A percentile compares a stretch with the other conserved stretches of the same genome.
Conservation (phyloP, 2,329 filamentous ascomycete genomes). For the Aspergillaceae sp. region DNA sequence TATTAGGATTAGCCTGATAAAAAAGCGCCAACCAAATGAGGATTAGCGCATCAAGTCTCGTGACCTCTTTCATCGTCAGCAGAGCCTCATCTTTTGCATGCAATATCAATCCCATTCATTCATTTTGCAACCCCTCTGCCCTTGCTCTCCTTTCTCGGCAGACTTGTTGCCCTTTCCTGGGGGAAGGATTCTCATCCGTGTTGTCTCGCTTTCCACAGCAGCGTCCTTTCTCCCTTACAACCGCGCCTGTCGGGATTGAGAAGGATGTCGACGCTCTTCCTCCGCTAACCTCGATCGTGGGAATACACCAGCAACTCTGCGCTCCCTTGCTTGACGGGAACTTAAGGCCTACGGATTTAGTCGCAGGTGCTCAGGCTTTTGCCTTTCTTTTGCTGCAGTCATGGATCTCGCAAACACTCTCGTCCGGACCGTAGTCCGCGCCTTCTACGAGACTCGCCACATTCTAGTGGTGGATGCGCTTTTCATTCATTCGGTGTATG, state of each 20-base stretch:
- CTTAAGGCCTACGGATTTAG: not conserved
- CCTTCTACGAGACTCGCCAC: conserved; percentile 79
- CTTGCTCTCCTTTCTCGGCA: not conserved
- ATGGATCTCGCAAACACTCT: conserved; percentile 67
- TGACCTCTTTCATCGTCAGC: no score
- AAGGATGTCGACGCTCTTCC: conserved; percentile 3
- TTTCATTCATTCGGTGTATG: conserved; percentile 61
- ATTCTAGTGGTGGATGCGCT: conserved; percentile 75
- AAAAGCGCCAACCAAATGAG: no score
- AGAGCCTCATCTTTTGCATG: no score
- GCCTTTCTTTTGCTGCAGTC: conserved; percentile 1
- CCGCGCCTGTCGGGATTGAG: not conserved
- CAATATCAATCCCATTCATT: no score
- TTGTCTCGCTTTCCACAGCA: not conserved
- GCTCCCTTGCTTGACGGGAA: not conserved
- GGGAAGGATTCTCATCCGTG: not conserved
- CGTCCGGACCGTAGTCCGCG: conserved; percentile 74
- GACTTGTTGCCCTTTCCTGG: not conserved
- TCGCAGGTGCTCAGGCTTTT: not conserved
- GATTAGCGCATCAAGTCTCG: no score
- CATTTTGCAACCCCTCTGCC: no score
- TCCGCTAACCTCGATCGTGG: not conserved
- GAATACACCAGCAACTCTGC: not conserved
- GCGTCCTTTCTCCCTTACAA: not conserved
- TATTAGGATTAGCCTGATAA: no score